Evolutionary conservation across 2,329 filamentous ascomycete species (phyloP).

Genomic region (Epichloe aotearoae): DNA sequence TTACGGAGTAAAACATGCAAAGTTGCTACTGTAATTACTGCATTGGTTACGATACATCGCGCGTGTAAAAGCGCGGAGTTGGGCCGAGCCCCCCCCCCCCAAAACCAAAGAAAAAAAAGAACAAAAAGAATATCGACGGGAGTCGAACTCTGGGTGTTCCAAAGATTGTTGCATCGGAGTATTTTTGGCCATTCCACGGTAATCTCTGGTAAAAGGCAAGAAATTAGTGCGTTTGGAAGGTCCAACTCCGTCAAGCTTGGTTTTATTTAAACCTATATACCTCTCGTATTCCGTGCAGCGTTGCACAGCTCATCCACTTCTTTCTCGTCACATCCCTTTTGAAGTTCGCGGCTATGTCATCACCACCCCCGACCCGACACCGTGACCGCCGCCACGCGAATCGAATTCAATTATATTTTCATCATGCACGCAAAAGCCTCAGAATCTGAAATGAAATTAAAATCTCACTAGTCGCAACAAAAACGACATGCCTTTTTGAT

Average conservation of each 20-base stretch:
- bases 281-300: not conserved
- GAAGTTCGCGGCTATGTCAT: not conserved
- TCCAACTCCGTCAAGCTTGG: not conserved
- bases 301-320: not conserved
- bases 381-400: too few species aligned
- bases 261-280: not conserved
- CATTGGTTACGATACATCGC: too few species aligned
- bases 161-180: slow-evolving; percentile 8
- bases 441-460: not conserved
- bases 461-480: not conserved
- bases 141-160: slow-evolving; percentile 4
- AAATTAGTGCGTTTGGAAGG: slow-evolving; percentile 9
- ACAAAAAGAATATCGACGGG: not conserved
- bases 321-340: too few species aligned
- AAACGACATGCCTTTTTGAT: not conserved
- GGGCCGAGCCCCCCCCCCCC: too few species aligned
- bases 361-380: too few species aligned
- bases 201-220: slow-evolving; percentile 11
- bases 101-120: slow-evolving; percentile 1
- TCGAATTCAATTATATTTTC: not conserved
- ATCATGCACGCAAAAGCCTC: not conserved
- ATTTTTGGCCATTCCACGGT: slow-evolving; percentile 9
- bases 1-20: too few species aligned
- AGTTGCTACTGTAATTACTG: too few species aligned
- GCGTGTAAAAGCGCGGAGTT: too few species aligned